phyloP scores from a whole-genome alignment of 2,329 filamentous ascomycete genomes.

The Grosmannia huntii region DNA sequence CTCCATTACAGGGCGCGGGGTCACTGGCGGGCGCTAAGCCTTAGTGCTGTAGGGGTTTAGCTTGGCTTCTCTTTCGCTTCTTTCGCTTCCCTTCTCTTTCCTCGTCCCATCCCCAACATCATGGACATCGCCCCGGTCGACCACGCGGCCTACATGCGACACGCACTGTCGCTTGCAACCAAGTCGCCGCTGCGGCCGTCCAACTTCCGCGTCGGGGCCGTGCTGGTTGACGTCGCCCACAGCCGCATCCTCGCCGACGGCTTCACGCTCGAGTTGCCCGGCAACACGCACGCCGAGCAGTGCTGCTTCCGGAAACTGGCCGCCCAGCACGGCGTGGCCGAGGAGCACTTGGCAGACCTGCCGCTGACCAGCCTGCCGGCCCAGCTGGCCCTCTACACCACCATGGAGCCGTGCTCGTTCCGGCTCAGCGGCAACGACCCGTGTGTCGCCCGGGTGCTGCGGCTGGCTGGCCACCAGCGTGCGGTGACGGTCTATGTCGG shows the following conservation, averaged over 20 bases:
- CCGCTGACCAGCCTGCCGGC: conserved; percentile 23
- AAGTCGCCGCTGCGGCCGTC: conserved; percentile 76
- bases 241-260: conserved; percentile 56
- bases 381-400: conserved; percentile 66
- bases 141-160: conserved; percentile 44
- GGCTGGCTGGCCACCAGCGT: conserved; percentile 26
- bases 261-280: conserved; percentile 79
- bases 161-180: conserved; percentile 63
- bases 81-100: no score
- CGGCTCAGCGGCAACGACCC: conserved; percentile 62
- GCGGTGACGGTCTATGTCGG: conserved; percentile 64
- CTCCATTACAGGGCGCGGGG: not conserved
- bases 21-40: not conserved
- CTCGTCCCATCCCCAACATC: not conserved
- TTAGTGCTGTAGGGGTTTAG: not conserved
- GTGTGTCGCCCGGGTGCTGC: conserved; percentile 69
- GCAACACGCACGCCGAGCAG: conserved; percentile 95
- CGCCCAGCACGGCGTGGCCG: conserved; percentile 30
- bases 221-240: conserved; percentile 49
- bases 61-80: no score
- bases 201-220: conserved; percentile 89
- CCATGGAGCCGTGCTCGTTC: conserved; percentile 74
- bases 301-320: conserved; percentile 71
- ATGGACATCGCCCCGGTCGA: conserved; percentile 14
- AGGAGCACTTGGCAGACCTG: conserved; percentile 39